These are phyloP conservation scores for Calonectria hongkongensis DNA, from an alignment of 2,329 filamentous ascomycete species.

Conservation along the genomic window DNA sequence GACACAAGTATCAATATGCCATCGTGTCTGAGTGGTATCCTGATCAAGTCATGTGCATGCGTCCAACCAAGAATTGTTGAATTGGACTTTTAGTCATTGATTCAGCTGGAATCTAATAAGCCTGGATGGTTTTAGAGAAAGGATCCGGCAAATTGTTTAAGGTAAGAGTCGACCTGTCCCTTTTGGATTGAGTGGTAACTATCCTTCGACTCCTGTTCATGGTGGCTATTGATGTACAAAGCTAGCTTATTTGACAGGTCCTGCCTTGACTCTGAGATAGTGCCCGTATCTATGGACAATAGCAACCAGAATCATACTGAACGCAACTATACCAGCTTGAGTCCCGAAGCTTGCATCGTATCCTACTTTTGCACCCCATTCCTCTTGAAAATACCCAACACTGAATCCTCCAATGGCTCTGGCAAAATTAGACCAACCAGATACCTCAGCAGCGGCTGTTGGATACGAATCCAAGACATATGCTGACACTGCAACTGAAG, in stretches of 20 bases:
- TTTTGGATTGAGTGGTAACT: no score
- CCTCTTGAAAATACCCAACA: conserved; percentile 68
- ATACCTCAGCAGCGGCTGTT: conserved; percentile 67
- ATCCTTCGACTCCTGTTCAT: not conserved
- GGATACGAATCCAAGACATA: conserved; percentile 71
- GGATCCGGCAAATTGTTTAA: no score
- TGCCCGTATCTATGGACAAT: conserved; percentile 44
- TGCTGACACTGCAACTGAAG: conserved; percentile 67
- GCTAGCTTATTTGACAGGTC: conserved; percentile 35
- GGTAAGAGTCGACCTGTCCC: no score
- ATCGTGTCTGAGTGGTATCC: no score
- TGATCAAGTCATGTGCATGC: no score
- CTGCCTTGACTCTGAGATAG: conserved; percentile 35
- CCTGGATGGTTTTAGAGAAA: no score
- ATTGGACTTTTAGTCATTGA: no score
- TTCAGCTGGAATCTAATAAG: no score
- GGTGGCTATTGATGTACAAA: not conserved
- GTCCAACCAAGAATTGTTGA: no score
- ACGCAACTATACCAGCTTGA: conserved; percentile 56
- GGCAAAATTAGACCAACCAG: conserved; percentile 63
- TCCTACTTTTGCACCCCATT: conserved; percentile 63
- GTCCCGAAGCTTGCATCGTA: conserved; percentile 49
- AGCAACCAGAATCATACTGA: conserved; percentile 53
- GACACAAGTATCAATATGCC: no score
- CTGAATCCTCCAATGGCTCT: conserved; percentile 67